A percentile compares a stretch with the other conserved stretches of the same genome.
Evolutionary conservation across 164 flowering plant genomes (phyloP).

Genomic region (Pachysandra terminalis): DNA sequence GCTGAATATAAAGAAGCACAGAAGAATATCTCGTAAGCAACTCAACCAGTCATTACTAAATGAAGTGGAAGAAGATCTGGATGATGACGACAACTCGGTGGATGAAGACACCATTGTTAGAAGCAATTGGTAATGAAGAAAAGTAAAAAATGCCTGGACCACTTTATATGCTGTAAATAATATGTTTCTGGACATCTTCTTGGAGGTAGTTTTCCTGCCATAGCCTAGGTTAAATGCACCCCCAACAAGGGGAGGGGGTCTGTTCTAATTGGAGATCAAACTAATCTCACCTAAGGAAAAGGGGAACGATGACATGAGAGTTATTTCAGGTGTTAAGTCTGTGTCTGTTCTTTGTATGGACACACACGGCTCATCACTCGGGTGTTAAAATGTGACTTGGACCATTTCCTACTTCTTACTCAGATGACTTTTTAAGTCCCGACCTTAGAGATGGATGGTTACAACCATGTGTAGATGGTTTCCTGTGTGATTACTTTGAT

Average conservation of each 20-base stretch:
- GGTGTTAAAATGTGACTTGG: no score
- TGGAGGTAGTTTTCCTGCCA: no score
- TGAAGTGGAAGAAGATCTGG: slow-evolving; percentile 59
- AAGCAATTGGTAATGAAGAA: slow-evolving; percentile 31
- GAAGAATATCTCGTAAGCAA: slow-evolving; percentile 80
- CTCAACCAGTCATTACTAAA: slow-evolving; percentile 68
- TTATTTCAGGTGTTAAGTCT: no score
- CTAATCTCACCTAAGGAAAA: not conserved
- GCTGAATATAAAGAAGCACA: slow-evolving; percentile 72
- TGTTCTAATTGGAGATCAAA: not conserved
- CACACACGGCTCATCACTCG: no score
- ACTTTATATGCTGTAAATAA: slow-evolving; percentile 14
- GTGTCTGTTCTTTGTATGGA: no score
- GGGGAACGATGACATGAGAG: not conserved
- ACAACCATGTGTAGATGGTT: no score
- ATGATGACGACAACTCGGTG: slow-evolving; percentile 38
- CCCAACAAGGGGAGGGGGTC: not conserved
- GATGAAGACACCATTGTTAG: slow-evolving; percentile 31
- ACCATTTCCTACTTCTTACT: no score
- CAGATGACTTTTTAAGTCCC: no score
- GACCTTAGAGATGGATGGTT: no score
- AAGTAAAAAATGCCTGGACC: slow-evolving; percentile 18
- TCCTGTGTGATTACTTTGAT: no score
- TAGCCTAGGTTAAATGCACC: not conserved
- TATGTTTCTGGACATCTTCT: not conserved